Evolutionary conservation across 352 stramenopile genomes (phyloP), one percentile per base, ranked within the genome.

Genomic region (Phytophthora cryptogea): DNA sequence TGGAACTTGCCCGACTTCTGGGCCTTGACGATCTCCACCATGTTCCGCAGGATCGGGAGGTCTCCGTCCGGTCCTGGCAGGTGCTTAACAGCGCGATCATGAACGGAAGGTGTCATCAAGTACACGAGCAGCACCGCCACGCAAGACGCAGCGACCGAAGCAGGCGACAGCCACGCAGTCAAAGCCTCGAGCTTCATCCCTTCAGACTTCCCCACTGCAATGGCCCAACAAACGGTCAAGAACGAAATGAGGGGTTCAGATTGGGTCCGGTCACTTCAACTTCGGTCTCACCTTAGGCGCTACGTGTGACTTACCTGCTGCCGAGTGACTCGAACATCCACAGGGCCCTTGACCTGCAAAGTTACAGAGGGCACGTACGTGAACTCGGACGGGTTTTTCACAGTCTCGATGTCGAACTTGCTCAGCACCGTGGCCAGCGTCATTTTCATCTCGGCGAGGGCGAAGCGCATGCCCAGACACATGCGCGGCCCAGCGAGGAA

Each of bases 291-390:
- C 36, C 13, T 41, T 41, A 41, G 14, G 36, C 36, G 10, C 17
- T 20, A 4, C 35, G n/a, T 39, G 5, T 39, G 33, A 16, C 33
- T n/a, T 42, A 42, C 36, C n/a, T 52, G 45, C 9, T 44, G 52
- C 8, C 56, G 52, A 9, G 56, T 37, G 39, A 64, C 39, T 10
- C 14, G 32, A 16, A 68, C 67, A 8, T 72, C 50, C 9, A 72
- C 57, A 4, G 67, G 57, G 3, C 71, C 71, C 31, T 74, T 59
- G 1, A 88, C 66, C 20, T 76, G 73, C 40, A 86, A 48, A 11
- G 78, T 82, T 26, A 84, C 54, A 11, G 78, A 80, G 30, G 74
- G 74, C 4, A 60, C 39, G 59, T 86, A 89, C 27, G 64, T 75
- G 47, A 82, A 74, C 27, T 57, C 37, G 13, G 46, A 30, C 2